Conservation (phyloP, 208 protist genomes). For the Chromosphaera perkinsii region DNA sequence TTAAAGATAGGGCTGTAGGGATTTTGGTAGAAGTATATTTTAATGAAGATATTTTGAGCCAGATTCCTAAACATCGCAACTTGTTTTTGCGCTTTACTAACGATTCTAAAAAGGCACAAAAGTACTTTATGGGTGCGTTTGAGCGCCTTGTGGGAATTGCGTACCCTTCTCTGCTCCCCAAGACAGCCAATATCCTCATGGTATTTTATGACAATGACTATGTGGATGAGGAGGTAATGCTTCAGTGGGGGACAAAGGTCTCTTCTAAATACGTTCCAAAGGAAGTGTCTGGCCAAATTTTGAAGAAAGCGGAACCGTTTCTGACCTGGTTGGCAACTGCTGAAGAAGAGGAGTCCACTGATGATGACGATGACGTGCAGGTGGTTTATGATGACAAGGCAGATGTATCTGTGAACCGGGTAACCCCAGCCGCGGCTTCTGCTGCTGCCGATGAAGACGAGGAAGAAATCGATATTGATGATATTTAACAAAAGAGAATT, state of each 20-base stretch:
- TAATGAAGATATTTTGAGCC: slow-evolving; percentile 4
- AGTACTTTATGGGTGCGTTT: slow-evolving; percentile 6
- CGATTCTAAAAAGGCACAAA: neutral
- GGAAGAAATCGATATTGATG: slow-evolving; percentile 22
- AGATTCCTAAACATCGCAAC: neutral
- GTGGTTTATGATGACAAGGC: too few species aligned
- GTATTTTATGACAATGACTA: slow-evolving; percentile 28
- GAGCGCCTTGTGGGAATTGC: slow-evolving; percentile 1
- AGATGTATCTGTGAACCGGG: neutral
- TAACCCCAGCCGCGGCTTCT: neutral
- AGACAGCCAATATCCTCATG: slow-evolving; percentile 19
- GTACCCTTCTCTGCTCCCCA: slow-evolving; percentile 14
- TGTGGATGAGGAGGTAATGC: slow-evolving; percentile 28
- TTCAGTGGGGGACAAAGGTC: slow-evolving; percentile 2
- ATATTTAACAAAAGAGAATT: too few species aligned
- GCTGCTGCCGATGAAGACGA: slow-evolving; percentile 7
- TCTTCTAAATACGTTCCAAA: slow-evolving; percentile 11
- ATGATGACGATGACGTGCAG: too few species aligned
- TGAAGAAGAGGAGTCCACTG: too few species aligned
- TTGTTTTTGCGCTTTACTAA: neutral
- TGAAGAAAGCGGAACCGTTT: slow-evolving; percentile 1
- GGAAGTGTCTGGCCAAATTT: slow-evolving; percentile 15
- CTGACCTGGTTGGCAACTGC: slow-evolving; percentile 22
- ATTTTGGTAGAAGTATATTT: slow-evolving; percentile 15
- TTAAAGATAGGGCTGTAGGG: slow-evolving; percentile 1